phyloP scores from a whole-genome alignment of 805 yeast genomes.

The Grigorovia humatica region DNA sequence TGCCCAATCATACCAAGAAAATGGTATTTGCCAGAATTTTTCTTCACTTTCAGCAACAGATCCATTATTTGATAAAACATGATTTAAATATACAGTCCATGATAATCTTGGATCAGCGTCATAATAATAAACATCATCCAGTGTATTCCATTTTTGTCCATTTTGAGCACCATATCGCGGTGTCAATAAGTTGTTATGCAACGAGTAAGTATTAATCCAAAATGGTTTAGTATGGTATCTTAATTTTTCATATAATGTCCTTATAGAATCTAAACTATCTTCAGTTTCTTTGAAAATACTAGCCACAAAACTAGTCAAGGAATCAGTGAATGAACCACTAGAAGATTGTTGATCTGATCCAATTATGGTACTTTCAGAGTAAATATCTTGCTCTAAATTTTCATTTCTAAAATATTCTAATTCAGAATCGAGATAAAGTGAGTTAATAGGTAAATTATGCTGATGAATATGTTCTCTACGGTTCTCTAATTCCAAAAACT shows the following conservation, averaged over 20 bases:
- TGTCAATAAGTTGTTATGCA: conserved; percentile 15
- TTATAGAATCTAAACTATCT: background rate
- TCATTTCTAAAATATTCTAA: background rate
- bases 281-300: background rate
- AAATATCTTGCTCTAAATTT: background rate
- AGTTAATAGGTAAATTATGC: no score
- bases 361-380: background rate
- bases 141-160: conserved; percentile 9
- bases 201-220: conserved; percentile 14
- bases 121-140: conserved; percentile 30
- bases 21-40: conserved; percentile 26
- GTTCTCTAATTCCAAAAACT: no score
- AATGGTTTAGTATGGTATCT: conserved; percentile 10
- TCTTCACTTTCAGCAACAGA: background rate
- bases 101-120: conserved; percentile 49
- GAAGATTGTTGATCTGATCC: background rate
- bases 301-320: background rate
- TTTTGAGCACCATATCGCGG: conserved; percentile 10
- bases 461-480: no score
- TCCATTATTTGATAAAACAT: conserved; percentile 19
- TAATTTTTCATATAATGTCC: conserved; percentile 12
- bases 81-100: conserved; percentile 37
- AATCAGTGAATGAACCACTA: background rate
- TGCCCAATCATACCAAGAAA: conserved; percentile 52
- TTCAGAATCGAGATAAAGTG: background rate